These are phyloP conservation scores for Mycena maculata DNA, from an alignment of 768 basidiomycete genomes.

Conservation along the genomic window DNA sequence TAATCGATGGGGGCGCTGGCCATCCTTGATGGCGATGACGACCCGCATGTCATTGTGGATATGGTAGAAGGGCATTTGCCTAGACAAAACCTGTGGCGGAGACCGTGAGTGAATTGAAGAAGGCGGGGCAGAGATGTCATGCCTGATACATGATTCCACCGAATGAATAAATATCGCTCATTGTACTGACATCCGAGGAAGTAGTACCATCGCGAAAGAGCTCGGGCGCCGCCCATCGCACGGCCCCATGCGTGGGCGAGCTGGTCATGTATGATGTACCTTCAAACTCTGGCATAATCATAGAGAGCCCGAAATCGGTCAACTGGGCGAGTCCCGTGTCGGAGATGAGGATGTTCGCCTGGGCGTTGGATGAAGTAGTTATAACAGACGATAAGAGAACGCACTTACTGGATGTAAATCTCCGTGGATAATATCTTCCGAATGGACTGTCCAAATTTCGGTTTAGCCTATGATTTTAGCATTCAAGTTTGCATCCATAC, in stretches of 20 bases:
- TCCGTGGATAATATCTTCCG: conserved; percentile 4
- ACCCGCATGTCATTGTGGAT: background rate
- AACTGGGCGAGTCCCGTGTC: conserved; percentile 2
- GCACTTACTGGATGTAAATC: conserved; percentile 15
- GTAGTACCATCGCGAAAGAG: background rate
- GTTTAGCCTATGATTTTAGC: background rate
- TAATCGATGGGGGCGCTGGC: background rate
- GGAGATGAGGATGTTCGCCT: conserved; percentile 13
- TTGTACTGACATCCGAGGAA: background rate
- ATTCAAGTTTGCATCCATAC: background rate
- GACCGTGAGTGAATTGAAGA: no score
- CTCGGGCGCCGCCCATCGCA: conserved; percentile 17
- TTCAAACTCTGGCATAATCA: conserved; percentile 17
- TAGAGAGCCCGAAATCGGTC: conserved; percentile 13
- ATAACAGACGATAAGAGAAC: no score
- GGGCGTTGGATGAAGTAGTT: no score
- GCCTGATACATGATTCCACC: conserved; percentile 21
- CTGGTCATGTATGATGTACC: conserved; percentile 12
- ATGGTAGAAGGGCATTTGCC: background rate
- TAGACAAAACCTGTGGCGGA: background rate
- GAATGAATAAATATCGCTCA: conserved; percentile 20
- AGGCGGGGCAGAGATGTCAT: background rate
- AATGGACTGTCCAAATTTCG: background rate
- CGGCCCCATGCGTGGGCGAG: background rate
- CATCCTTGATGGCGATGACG: background rate